Percentiles rank a stretch among this genome's conserved stretches.
phyloP scores from a whole-genome alignment of 2,329 filamentous ascomycete genomes.

The Penicillium psychrosexuale region DNA sequence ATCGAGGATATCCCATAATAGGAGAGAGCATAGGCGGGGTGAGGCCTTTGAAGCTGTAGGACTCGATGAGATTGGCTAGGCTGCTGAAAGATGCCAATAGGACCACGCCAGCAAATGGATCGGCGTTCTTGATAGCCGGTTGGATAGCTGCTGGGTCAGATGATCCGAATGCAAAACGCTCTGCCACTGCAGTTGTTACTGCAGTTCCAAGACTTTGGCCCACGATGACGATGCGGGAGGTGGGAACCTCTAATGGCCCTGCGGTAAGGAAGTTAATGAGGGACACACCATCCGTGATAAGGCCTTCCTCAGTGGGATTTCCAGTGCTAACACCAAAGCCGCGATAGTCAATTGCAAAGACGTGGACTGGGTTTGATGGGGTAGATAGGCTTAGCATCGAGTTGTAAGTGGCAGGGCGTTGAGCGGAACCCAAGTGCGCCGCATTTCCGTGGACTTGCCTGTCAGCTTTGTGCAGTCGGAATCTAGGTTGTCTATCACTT shows the following conservation, averaged over 20 bases:
- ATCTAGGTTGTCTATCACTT: constrained; percentile 18
- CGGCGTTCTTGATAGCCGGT: constrained; percentile 42
- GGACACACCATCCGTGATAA: constrained; percentile 74
- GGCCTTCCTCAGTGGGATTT: constrained; percentile 72
- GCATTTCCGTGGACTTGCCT: constrained; percentile 62
- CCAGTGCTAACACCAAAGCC: constrained; percentile 82
- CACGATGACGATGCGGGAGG: constrained; percentile 72
- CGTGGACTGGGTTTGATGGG: constrained; percentile 62
- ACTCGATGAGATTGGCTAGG: constrained; percentile 68
- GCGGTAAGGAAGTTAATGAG: constrained; percentile 63
- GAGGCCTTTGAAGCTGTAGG: constrained; percentile 74
- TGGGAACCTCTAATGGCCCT: constrained; percentile 61
- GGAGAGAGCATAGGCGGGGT: constrained; percentile 74
- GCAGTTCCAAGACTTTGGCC: constrained; percentile 89
- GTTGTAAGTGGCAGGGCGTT: constrained; percentile 74
- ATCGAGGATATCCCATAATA: constrained; percentile 62
- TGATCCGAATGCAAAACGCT: constrained; percentile 60
- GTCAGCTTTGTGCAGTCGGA: constrained; percentile 7
- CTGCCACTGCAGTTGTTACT: constrained; percentile 69
- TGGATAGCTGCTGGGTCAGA: constrained; percentile 33
- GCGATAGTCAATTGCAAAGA: constrained; percentile 87
- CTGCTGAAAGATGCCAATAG: constrained; percentile 77
- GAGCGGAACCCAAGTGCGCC: constrained; percentile 75
- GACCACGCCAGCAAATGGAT: constrained; percentile 75
- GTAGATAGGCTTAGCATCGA: constrained; percentile 68